Evolutionary conservation across 768 basidiomycete species (phyloP).

Genomic region (Rhizopogon salebrosus): DNA sequence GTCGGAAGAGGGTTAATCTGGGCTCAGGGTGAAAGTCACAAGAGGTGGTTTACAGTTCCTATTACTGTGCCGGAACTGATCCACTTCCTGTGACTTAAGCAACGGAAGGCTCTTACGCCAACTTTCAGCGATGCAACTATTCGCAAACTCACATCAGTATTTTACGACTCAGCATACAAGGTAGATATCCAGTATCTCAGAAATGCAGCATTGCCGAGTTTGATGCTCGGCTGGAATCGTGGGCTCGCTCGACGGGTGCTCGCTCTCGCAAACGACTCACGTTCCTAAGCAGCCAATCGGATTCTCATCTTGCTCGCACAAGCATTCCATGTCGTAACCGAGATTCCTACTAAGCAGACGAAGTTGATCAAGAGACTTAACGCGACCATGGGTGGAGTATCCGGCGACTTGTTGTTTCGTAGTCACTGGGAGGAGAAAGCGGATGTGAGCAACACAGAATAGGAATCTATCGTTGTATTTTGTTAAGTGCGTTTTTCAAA

Average conservation of each 20-base stretch:
- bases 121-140: slow-evolving; percentile 51
- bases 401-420: slow-evolving; percentile 31
- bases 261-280: too few relatives aligned
- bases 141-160: slow-evolving; percentile 39
- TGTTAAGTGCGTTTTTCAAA: slow-evolving; percentile 23
- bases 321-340: slow-evolving; percentile 16
- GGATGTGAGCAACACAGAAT: neutral
- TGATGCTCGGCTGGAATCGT: too few relatives aligned
- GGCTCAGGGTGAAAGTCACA: slow-evolving; percentile 38
- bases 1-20: slow-evolving; percentile 21
- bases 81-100: slow-evolving; percentile 22
- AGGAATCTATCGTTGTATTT: neutral
- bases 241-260: too few relatives aligned
- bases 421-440: slow-evolving; percentile 23
- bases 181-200: slow-evolving; percentile 21
- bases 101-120: slow-evolving; percentile 45
- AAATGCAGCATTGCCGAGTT: too few relatives aligned
- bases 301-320: neutral
- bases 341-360: neutral
- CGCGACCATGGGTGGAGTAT: slow-evolving; percentile 31
- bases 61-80: neutral
- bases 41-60: slow-evolving; percentile 23
- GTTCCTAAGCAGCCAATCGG: too few relatives aligned
- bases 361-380: neutral
- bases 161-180: slow-evolving; percentile 49